These are phyloP conservation scores for Penicillium sp. DNA, from an alignment of 2,329 filamentous ascomycete species.

Conservation along the genomic window DNA sequence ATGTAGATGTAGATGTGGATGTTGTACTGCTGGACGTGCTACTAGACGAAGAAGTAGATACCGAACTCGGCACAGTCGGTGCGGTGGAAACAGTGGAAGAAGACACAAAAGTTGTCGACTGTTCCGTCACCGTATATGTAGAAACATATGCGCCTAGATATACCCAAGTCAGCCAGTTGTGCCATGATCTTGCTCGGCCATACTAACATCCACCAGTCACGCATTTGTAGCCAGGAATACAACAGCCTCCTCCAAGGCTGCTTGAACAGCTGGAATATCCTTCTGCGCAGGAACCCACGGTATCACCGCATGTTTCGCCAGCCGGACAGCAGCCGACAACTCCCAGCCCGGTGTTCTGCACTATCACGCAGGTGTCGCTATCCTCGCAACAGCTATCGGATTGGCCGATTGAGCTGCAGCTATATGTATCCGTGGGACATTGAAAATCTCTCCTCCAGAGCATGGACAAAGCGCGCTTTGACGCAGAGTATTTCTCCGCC, in stretches of 20 bases:
- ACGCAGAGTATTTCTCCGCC: slow-evolving; percentile 13
- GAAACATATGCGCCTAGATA: slow-evolving; percentile 30
- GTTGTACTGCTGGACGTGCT: slow-evolving; percentile 22
- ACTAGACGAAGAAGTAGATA: slow-evolving; percentile 17
- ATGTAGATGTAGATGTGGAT: slow-evolving; percentile 24
- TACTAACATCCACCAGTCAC: slow-evolving; percentile 52
- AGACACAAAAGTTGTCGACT: slow-evolving; percentile 28
- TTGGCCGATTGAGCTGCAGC: slow-evolving; percentile 53
- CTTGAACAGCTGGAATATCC: slow-evolving; percentile 56
- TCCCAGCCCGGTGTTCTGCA: slow-evolving; percentile 51
- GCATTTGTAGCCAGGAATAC: slow-evolving; percentile 58
- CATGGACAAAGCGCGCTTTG: slow-evolving; percentile 14
- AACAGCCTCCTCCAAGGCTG: slow-evolving; percentile 57
- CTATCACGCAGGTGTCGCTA: slow-evolving; percentile 51
- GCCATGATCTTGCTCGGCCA: background rate
- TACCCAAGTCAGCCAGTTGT: background rate
- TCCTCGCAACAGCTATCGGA: slow-evolving; percentile 57
- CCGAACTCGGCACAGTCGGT: slow-evolving; percentile 16
- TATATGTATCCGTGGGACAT: slow-evolving; percentile 53
- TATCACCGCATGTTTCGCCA: slow-evolving; percentile 50
- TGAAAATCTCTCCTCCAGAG: slow-evolving; percentile 50
- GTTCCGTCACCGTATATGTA: slow-evolving; percentile 33
- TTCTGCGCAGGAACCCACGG: slow-evolving; percentile 47
- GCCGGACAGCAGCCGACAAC: slow-evolving; percentile 59
- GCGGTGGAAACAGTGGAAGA: slow-evolving; percentile 36